Conservation (phyloP, 345 rosid genomes). For the Lepidium sativum region DNA sequence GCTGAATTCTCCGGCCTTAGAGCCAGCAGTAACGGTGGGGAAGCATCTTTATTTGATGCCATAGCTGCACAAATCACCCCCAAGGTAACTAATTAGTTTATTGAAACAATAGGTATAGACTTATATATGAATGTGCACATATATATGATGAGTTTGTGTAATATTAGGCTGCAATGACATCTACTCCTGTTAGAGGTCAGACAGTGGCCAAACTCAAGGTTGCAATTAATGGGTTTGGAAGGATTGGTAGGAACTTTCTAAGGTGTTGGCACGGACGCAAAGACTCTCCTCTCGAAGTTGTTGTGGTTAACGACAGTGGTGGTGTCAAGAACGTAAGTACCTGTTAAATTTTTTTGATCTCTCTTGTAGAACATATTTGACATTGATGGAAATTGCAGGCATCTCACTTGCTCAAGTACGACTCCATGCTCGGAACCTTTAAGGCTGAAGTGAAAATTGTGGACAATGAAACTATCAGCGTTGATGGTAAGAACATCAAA, state of each 20-base stretch:
- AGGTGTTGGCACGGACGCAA: slow-evolving; percentile 98
- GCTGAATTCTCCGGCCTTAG: slow-evolving; percentile 78
- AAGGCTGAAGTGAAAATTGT: slow-evolving; percentile 87
- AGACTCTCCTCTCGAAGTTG: slow-evolving; percentile 84
- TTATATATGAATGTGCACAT: not conserved
- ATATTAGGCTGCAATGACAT: slow-evolving; percentile 37
- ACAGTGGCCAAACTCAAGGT: slow-evolving; percentile 87
- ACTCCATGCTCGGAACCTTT: slow-evolving; percentile 92
- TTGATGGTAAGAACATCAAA: slow-evolving; percentile 85
- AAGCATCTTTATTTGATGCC: slow-evolving; percentile 62
- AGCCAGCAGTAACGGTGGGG: slow-evolving; percentile 34
- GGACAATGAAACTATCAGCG: slow-evolving; percentile 63
- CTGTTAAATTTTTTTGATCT: not conserved
- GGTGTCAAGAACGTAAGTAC: slow-evolving; percentile 91
- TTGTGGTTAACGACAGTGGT: slow-evolving; percentile 94
- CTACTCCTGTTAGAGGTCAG: slow-evolving; percentile 49
- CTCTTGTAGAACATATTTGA: not conserved
- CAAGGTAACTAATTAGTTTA: slow-evolving; percentile 35
- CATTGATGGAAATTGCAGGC: slow-evolving; percentile 44
- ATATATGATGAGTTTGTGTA: slow-evolving; percentile 2
- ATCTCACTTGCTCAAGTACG: slow-evolving; percentile 93
- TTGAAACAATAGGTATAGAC: not conserved
- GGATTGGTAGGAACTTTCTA: slow-evolving; percentile 96
- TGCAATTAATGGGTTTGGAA: slow-evolving; percentile 93
- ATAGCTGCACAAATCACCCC: slow-evolving; percentile 69